Percentiles rank a stretch among this genome's conserved stretches.
These are phyloP conservation scores for Stachybotrys chlorohalonatus DNA, from an alignment of 2,329 filamentous ascomycete genomes.

Conservation along the genomic window DNA sequence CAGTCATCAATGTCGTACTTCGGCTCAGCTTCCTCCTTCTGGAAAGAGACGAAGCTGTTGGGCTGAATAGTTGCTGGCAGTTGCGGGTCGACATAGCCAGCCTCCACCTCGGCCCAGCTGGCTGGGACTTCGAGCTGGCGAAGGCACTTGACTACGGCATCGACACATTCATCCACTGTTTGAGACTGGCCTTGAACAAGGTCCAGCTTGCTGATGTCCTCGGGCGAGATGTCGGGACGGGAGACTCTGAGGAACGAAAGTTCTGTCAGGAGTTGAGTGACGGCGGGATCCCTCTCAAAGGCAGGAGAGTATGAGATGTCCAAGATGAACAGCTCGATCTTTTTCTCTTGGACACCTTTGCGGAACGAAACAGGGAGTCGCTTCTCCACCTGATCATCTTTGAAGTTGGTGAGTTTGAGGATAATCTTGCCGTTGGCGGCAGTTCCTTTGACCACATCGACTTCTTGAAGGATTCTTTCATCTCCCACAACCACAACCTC, in stretches of 20 bases:
- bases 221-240: constrained; percentile 53
- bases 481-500: constrained; percentile 73
- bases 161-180: constrained; percentile 46
- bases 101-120: constrained; percentile 62
- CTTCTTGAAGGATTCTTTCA: constrained; percentile 67
- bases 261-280: constrained; percentile 63
- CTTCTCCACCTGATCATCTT: constrained; percentile 86
- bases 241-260: constrained; percentile 76
- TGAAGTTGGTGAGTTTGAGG: constrained; percentile 67
- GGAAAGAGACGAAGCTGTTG: constrained; percentile 76
- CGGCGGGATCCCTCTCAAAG: constrained; percentile 55
- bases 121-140: constrained; percentile 67
- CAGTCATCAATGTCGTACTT: constrained; percentile 60
- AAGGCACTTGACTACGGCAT: constrained; percentile 61
- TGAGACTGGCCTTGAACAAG: constrained; percentile 42
- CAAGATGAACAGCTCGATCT: constrained; percentile 63
- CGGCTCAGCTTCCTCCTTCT: constrained; percentile 66
- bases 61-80: constrained; percentile 58
- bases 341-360: constrained; percentile 61
- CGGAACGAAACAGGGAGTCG: constrained; percentile 63
- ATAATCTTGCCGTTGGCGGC: constrained; percentile 66
- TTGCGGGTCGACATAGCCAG: constrained; percentile 40
- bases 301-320: constrained; percentile 62
- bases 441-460: constrained; percentile 63
- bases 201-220: constrained; percentile 58